Evolutionary conservation across 129 eudicot genomes (phyloP).

Genomic region (Flaveria sonorensis): DNA sequence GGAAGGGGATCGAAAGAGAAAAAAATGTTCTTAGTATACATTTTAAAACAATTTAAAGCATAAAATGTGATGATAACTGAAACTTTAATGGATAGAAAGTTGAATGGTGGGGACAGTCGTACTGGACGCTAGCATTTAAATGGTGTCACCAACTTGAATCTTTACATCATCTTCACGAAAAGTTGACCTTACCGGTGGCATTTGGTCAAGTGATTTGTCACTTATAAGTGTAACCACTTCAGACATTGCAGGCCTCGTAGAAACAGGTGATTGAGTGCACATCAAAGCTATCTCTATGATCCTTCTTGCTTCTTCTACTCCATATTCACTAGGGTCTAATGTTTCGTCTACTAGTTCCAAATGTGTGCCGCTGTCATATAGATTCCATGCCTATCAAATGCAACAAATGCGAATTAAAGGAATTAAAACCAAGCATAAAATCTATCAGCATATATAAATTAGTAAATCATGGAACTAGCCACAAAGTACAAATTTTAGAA

Average conservation of each 20-base stretch:
- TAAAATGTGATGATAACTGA: constrained; percentile 7
- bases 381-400: constrained; percentile 63
- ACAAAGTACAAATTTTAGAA: neutral
- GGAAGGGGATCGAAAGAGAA: too few species aligned
- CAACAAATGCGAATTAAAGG: neutral
- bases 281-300: constrained; percentile 59
- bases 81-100: constrained; percentile 15
- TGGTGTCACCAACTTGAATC: constrained; percentile 20
- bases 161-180: constrained; percentile 36
- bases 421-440: neutral
- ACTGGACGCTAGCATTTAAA: constrained; percentile 16
- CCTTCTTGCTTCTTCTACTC: constrained; percentile 52
- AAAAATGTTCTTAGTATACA: too few species aligned
- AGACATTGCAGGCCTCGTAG: constrained; percentile 76
- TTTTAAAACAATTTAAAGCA: too few species aligned
- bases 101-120: constrained; percentile 23
- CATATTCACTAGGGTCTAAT: constrained; percentile 49
- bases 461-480: neutral
- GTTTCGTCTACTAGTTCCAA: constrained; percentile 48
- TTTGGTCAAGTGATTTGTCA: constrained; percentile 38
- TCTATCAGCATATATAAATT: too few species aligned
- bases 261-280: constrained; percentile 63
- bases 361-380: constrained; percentile 48
- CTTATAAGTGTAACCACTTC: constrained; percentile 66
- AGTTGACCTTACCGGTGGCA: constrained; percentile 33